Evolutionary conservation across 148 eudicot genomes (phyloP), one percentile per base, ranked within the genome.

Genomic region (Silene uniflora): DNA sequence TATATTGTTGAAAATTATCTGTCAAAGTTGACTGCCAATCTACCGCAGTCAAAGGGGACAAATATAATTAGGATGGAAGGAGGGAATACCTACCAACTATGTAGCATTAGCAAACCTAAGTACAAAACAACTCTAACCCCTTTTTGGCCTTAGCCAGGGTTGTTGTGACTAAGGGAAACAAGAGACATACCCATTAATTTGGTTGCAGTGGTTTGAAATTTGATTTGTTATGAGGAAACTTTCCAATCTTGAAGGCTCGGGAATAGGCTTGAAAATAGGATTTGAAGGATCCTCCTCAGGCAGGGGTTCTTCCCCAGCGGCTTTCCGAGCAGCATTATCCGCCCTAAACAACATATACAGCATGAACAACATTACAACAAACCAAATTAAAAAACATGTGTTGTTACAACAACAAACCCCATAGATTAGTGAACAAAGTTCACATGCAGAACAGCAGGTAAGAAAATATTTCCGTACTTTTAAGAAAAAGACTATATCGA

Each of bases 271-370:
- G 72, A 91, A 93, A 59, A 90, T 77, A 18, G 92, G 89, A 75
- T 86, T 88, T 14, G 90, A 87, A 32, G 96, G 96, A 86, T 95
- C 98, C 85, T 95, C 98, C 83, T 95, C 97, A 7, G 97, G 96
- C 73, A 92, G 76, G 60, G 96, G 93, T 76, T 94, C 98, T 84
- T 95, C 98, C 69, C 97, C 98, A 7, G 96, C 91, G 77, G 95
- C 86, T 87, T 86, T 92, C 10, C 96, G 87, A 52, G 90, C 79
- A 83, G 85, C 80, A 72, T 93, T 91, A 71, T 93, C 98, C 55
- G 92, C 71, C 92, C 98, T 93, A 58, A 29, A 77, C 16, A 72
- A 47, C 39, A 72, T 21, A 73, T 60, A 46, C 14, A 65, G 16
- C n/a, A 59, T 3, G 66, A 39, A 56, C 55, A 49, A 49, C 16